Conservation (phyloP, 2,329 filamentous ascomycete species). For the Pestalotiopsis sp. region DNA sequence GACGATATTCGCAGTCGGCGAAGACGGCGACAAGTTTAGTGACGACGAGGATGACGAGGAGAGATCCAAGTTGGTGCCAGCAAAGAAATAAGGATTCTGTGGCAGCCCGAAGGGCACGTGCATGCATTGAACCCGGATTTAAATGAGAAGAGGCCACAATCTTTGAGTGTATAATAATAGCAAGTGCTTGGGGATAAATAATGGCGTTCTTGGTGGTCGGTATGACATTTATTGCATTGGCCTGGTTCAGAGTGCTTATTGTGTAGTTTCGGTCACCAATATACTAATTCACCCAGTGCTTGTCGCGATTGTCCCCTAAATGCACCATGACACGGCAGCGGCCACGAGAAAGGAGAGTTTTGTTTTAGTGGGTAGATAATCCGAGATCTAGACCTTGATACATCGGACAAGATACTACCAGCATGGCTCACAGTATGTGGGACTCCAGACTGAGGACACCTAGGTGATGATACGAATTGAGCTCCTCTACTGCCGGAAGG, state of each 20-base stretch:
- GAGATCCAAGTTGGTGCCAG: slow-evolving; percentile 56
- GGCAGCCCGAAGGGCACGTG: not conserved
- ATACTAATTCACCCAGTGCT: not conserved
- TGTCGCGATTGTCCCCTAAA: not conserved
- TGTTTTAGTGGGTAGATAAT: too few species aligned
- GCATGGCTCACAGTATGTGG: too few species aligned
- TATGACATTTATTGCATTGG: not conserved
- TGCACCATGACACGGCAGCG: not conserved
- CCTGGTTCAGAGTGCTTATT: not conserved
- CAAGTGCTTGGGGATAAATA: not conserved
- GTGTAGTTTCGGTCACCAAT: not conserved
- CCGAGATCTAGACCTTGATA: too few species aligned
- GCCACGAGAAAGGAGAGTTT: not conserved
- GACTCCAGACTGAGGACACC: too few species aligned
- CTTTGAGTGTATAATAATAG: slow-evolving; percentile 4
- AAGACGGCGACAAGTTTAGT: slow-evolving; percentile 79
- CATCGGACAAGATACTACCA: too few species aligned
- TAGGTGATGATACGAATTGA: too few species aligned
- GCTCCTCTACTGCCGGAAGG: too few species aligned
- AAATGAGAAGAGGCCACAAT: not conserved
- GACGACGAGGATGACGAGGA: slow-evolving; percentile 60
- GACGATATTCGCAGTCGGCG: slow-evolving; percentile 93
- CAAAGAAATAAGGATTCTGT: slow-evolving; percentile 36
- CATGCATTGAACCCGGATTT: not conserved
- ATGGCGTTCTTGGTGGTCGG: not conserved